Conservation (phyloP, 371 early-diverging fungal genomes). For the Basidiobolus meristosporus region DNA sequence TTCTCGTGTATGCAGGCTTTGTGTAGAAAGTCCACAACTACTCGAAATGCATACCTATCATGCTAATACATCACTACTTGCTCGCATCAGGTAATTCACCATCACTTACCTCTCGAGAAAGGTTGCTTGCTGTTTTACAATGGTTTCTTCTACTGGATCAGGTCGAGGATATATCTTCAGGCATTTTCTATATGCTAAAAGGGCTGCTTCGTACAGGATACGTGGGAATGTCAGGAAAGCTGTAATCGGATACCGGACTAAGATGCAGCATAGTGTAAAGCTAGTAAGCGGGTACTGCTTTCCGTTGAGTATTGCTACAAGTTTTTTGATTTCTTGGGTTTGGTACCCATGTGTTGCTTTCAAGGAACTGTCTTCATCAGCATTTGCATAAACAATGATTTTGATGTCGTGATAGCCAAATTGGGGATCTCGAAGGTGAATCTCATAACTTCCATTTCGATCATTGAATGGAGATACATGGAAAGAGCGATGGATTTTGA, state of each 20-base stretch:
- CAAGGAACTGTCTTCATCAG: background rate
- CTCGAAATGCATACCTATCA: too few species aligned
- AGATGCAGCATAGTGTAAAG: slow-evolving; percentile 5
- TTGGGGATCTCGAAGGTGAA: slow-evolving; percentile 8
- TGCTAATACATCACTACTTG: too few species aligned
- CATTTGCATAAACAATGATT: background rate
- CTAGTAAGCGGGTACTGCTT: slow-evolving; percentile 5
- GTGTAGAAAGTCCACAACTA: too few species aligned
- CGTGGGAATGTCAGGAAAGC: slow-evolving; percentile 25
- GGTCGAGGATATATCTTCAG: slow-evolving; percentile 24
- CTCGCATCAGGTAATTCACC: background rate
- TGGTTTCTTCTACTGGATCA: slow-evolving; percentile 7
- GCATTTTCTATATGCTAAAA: slow-evolving; percentile 14
- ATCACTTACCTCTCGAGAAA: slow-evolving; percentile 3
- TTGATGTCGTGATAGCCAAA: slow-evolving; percentile 1
- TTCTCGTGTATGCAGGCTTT: too few species aligned
- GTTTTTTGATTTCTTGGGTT: background rate
- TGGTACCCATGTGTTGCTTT: background rate
- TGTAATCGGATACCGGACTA: slow-evolving; percentile 15
- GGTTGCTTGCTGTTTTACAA: slow-evolving; percentile 3
- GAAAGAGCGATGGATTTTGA: slow-evolving; percentile 15
- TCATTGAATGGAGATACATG: slow-evolving; percentile 38
- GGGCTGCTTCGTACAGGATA: slow-evolving; percentile 21
- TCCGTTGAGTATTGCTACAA: background rate
- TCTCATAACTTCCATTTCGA: slow-evolving; percentile 21